Evolutionary conservation across 2,329 filamentous ascomycete genomes (phyloP).

Genomic region (Penicillium capsulatum): DNA sequence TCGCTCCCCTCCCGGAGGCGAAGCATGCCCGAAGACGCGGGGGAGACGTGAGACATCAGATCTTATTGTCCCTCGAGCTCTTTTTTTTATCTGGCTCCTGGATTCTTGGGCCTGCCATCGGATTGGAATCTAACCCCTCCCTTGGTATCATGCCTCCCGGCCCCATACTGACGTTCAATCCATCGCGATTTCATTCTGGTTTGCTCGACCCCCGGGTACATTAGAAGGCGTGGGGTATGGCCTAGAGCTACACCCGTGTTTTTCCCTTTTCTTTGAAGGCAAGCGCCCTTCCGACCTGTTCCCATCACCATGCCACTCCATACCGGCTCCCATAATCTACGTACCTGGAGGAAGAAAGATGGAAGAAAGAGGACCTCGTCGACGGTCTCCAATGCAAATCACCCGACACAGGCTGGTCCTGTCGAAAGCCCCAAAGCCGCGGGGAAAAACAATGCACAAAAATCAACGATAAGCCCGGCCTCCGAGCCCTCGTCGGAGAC

Average conservation of each 20-base stretch:
- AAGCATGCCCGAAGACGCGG: slow-evolving; percentile 16
- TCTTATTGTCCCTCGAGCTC: slow-evolving; percentile 4
- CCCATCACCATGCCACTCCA: slow-evolving; percentile 31
- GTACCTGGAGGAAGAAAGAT: slow-evolving; percentile 30
- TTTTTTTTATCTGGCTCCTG: slow-evolving; percentile 14
- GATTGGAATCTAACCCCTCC: slow-evolving; percentile 20
- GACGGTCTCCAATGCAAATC: slow-evolving; percentile 22
- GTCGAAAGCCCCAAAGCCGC: slow-evolving; percentile 17
- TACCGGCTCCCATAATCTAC: slow-evolving; percentile 19
- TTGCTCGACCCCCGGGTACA: slow-evolving; percentile 9
- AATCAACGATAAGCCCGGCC: slow-evolving; percentile 16
- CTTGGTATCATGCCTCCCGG: slow-evolving; percentile 19
- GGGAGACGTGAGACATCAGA: slow-evolving; percentile 22
- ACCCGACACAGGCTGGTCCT: slow-evolving; percentile 18
- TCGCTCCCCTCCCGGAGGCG: slow-evolving; percentile 2
- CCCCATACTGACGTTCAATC: slow-evolving; percentile 12
- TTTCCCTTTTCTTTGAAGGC: slow-evolving; percentile 7
- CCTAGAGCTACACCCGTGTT: slow-evolving; percentile 5
- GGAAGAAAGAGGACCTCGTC: slow-evolving; percentile 25
- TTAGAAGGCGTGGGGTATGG: background rate
- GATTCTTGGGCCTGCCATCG: slow-evolving; percentile 17
- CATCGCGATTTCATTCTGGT: slow-evolving; percentile 3
- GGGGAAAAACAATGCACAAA: slow-evolving; percentile 15
- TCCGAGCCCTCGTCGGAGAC: slow-evolving; percentile 9
- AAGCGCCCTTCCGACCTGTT: slow-evolving; percentile 14